Percentiles rank a stretch among this genome's conserved stretches.
Conservation (phyloP, 1,284 basidiomycete genomes). For the Trametes pubescens region DNA sequence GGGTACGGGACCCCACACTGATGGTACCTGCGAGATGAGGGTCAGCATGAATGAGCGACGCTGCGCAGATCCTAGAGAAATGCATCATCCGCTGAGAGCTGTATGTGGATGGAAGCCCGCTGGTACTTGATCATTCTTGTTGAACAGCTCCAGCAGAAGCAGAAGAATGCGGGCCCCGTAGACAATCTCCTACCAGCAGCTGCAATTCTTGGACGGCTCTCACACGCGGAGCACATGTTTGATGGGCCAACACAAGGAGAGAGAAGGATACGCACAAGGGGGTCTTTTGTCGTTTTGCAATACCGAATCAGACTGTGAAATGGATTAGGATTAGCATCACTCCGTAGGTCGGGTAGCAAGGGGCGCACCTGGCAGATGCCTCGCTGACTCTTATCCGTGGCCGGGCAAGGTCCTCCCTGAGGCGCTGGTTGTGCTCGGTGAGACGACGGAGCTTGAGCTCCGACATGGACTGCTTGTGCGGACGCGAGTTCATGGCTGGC, state of each 20-base stretch:
- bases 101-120: conserved; percentile 19
- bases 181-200: background rate
- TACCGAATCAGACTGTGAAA: conserved; percentile 84
- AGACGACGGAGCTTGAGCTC: conserved; percentile 95
- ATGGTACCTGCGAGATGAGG: conserved; percentile 72
- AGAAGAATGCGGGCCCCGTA: conserved; percentile 53
- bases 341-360: conserved; percentile 2
- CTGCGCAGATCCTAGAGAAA: conserved; percentile 83
- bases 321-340: conserved; percentile 5
- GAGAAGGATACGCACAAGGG: conserved; percentile 50
- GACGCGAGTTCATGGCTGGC: conserved; percentile 63
- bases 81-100: conserved; percentile 59
- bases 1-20: conserved; percentile 94
- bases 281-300: conserved; percentile 42
- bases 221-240: conserved; percentile 5
- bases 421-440: conserved; percentile 91
- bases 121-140: conserved; percentile 5
- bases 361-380: conserved; percentile 84
- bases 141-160: background rate
- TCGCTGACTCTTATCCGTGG: conserved; percentile 91
- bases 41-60: conserved; percentile 49
- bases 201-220: conserved; percentile 8
- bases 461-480: conserved; percentile 88
- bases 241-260: background rate
- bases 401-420: conserved; percentile 89